These are phyloP conservation scores for Phytomonas sp. DNA, from an alignment of 208 protist genomes.

Conservation along the genomic window DNA sequence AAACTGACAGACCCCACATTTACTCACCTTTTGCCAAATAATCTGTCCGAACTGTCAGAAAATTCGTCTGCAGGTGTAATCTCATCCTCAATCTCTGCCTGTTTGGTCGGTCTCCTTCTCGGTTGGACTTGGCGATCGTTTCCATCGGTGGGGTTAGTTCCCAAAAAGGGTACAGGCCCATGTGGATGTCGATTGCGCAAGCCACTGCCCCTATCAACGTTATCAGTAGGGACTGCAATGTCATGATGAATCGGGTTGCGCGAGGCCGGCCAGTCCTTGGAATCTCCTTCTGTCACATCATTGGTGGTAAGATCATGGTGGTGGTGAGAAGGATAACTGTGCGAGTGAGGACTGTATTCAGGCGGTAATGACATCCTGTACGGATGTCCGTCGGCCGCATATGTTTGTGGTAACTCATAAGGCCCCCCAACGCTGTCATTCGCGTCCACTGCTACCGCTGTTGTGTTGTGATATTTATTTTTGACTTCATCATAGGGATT, in stretches of 20 bases:
- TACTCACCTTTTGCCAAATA: background rate
- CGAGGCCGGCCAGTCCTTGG: background rate
- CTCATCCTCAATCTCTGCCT: slow-evolving; percentile 19
- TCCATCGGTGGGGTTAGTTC: slow-evolving; percentile 3
- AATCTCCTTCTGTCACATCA: background rate
- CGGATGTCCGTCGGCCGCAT: background rate
- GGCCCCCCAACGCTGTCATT: background rate
- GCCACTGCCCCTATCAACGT: background rate
- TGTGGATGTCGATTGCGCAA: background rate
- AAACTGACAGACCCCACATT: background rate
- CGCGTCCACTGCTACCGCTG: background rate
- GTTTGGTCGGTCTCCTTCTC: slow-evolving; percentile 9
- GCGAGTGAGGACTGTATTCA: background rate
- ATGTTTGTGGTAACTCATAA: background rate
- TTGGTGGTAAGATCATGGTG: background rate
- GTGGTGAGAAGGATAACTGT: background rate
- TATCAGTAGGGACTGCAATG: background rate
- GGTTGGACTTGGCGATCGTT: background rate
- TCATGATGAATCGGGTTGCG: background rate
- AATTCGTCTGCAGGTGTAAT: slow-evolving; percentile 26
- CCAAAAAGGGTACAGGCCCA: background rate
- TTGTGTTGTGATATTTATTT: background rate
- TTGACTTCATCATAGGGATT: background rate
- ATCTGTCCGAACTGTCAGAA: slow-evolving; percentile 16
- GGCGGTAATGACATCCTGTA: background rate